phyloP scores from a whole-genome alignment of 495 filamentous ascomycete genomes.

The Tuber magnatum region DNA sequence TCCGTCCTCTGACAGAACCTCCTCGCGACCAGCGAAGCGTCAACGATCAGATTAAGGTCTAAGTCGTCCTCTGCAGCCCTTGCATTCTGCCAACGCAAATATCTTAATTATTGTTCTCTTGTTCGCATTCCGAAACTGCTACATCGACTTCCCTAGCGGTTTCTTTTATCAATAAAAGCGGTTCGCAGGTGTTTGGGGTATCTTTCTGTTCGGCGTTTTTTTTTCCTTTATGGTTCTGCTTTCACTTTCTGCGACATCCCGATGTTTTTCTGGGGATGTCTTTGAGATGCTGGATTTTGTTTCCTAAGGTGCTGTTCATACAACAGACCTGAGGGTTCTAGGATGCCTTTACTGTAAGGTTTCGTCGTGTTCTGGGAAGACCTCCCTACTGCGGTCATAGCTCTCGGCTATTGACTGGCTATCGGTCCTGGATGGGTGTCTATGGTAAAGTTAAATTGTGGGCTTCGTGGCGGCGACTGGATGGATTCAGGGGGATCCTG shows the following conservation, averaged over 20 bases:
- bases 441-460: not conserved
- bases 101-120: not conserved
- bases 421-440: not conserved
- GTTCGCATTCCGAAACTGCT: not conserved
- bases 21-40: not conserved
- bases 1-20: conserved; percentile 4
- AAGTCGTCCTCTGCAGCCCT: not conserved
- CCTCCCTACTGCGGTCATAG: not conserved
- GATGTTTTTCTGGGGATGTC: not conserved
- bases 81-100: not conserved
- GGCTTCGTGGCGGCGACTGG: not conserved
- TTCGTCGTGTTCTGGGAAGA: not conserved
- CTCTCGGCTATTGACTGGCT: not conserved
- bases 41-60: conserved; percentile 4
- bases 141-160: not conserved
- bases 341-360: not conserved
- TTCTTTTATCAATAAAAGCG: conserved; percentile 1
- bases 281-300: not conserved
- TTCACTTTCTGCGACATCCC: not conserved
- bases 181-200: conserved; percentile 1
- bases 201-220: conserved; percentile 1
- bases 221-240: not conserved
- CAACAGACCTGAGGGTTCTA: not conserved
- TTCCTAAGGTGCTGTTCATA: not conserved
- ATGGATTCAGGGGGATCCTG: not conserved